Conservation (phyloP, 768 basidiomycete species). For the Psilocybe tampanensis region DNA sequence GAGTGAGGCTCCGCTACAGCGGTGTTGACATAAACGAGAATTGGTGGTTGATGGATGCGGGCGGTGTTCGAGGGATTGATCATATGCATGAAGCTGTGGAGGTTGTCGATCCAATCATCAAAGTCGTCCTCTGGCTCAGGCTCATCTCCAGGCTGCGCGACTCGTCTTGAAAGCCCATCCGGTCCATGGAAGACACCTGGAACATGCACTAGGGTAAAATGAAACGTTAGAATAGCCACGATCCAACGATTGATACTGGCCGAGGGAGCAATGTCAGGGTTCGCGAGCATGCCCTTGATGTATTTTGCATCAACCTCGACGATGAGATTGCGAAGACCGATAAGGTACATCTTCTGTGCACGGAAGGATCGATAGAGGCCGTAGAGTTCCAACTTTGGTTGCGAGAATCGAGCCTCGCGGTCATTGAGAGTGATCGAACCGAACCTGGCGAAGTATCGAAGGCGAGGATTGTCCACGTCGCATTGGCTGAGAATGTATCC, state of each 20-base stretch:
- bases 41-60: no score
- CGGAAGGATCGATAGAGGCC: not conserved
- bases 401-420: not conserved
- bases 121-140: constrained; percentile 11
- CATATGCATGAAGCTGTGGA: not conserved
- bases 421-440: no score
- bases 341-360: not conserved
- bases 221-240: not conserved
- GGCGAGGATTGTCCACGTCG: no score
- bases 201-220: constrained; percentile 24
- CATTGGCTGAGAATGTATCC: no score
- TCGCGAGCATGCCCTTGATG: not conserved
- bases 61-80: no score
- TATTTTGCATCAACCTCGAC: constrained; percentile 1
- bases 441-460: no score
- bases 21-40: no score
- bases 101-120: constrained; percentile 16
- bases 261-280: constrained; percentile 4
- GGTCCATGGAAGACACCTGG: constrained; percentile 25
- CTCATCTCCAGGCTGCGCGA: constrained; percentile 14
- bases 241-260: not conserved
- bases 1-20: no score
- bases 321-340: not conserved
- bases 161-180: constrained; percentile 29
- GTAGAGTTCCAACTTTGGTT: not conserved